These are phyloP conservation scores for Limonomyces culmigenus DNA, from an alignment of 1,284 basidiomycete genomes.

Conservation along the genomic window DNA sequence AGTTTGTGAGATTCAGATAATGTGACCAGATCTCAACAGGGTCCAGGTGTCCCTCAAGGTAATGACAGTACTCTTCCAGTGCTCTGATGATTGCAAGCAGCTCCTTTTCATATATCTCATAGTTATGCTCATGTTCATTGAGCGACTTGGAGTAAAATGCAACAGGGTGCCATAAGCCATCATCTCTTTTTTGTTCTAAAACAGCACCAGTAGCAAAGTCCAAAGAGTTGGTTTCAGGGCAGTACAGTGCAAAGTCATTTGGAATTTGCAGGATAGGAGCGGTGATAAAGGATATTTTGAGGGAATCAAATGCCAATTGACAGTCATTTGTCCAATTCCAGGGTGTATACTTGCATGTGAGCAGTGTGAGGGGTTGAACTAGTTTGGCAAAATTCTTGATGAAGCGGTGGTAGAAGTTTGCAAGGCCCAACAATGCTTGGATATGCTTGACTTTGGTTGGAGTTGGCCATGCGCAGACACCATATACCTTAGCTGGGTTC, in stretches of 20 bases:
- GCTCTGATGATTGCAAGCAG: constrained; percentile 20
- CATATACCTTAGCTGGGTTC: constrained; percentile 18
- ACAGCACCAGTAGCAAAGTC: constrained; percentile 7
- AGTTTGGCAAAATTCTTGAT: constrained; percentile 19
- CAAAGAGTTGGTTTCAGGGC: constrained; percentile 10
- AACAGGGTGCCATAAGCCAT: constrained; percentile 10
- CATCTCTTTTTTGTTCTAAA: constrained; percentile 7
- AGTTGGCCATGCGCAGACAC: constrained; percentile 16
- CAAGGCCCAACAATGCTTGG: constrained; percentile 22
- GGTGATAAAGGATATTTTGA: constrained; percentile 12
- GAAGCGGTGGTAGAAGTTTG: constrained; percentile 26
- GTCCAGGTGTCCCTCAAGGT: constrained; percentile 13
- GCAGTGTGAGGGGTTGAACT: constrained; percentile 12
- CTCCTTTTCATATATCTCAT: constrained; percentile 18
- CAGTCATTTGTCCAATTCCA: constrained; percentile 9
- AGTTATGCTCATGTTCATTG: constrained; percentile 15
- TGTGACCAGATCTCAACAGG: constrained; percentile 18
- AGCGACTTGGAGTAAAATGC: constrained; percentile 14
- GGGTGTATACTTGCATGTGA: constrained; percentile 11
- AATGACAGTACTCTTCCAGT: constrained; percentile 22
- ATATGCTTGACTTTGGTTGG: constrained; percentile 14
- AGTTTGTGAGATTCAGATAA: constrained; percentile 27
- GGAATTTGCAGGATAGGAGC: constrained; percentile 9
- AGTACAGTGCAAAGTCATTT: constrained; percentile 4
- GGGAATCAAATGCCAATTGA: constrained; percentile 12